Conservation (phyloP, 345 rosid genomes). For the Melastoma malabathricum region DNA sequence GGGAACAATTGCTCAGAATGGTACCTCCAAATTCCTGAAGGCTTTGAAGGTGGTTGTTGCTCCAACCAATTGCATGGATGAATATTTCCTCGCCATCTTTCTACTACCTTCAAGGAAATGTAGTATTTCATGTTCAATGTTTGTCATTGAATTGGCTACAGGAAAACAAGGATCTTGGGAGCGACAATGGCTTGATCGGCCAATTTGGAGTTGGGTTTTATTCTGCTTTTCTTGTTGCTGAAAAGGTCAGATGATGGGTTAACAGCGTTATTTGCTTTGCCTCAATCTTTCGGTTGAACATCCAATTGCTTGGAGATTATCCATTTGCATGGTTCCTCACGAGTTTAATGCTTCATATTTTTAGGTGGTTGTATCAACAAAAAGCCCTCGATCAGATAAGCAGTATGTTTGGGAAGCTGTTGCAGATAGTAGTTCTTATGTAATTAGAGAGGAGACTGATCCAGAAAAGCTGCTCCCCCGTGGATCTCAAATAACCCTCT, state of each 20-base stretch:
- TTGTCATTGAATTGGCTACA: constrained; percentile 10
- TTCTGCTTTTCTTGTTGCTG: constrained; percentile 92
- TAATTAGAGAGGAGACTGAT: constrained; percentile 77
- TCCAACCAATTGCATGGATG: background rate
- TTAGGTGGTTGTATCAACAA: constrained; percentile 87
- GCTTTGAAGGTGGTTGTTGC: constrained; percentile 56
- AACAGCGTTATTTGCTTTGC: background rate
- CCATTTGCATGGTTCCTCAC: background rate
- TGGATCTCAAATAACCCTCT: constrained; percentile 86
- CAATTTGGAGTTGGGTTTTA: constrained; percentile 99
- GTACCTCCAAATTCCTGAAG: constrained; percentile 84
- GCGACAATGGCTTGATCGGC: constrained; percentile 80
- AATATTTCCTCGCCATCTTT: background rate
- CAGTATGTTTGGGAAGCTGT: constrained; percentile 88
- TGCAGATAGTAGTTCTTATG: constrained; percentile 81
- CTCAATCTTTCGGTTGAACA: background rate
- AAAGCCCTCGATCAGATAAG: constrained; percentile 88
- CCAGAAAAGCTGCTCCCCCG: constrained; percentile 61
- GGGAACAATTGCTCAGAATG: constrained; percentile 98
- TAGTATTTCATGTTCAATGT: background rate
- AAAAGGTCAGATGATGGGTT: constrained; percentile 33
- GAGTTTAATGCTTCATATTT: constrained; percentile 1
- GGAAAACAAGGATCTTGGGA: constrained; percentile 94
- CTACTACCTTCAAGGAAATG: background rate
- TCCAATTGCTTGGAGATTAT: background rate